Evolutionary conservation across 1,284 basidiomycete genomes (phyloP).

Genomic region (Sporisorium sorghi): DNA sequence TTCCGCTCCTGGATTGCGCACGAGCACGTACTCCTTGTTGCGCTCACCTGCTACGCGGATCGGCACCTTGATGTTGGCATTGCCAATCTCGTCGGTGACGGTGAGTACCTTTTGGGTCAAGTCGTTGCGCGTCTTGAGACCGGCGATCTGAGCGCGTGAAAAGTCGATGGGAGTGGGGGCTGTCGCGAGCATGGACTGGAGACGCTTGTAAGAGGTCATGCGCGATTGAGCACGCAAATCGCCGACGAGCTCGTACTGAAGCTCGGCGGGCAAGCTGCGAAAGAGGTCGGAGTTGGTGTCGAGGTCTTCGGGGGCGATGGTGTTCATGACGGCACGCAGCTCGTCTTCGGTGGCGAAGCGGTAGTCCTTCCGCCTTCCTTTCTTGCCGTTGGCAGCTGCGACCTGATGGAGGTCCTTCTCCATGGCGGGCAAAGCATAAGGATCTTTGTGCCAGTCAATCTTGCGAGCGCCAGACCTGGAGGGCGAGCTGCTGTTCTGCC

Average conservation of each 20-base stretch:
- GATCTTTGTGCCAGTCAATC: slow-evolving; percentile 65
- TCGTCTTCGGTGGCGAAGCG: slow-evolving; percentile 67
- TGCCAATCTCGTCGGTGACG: slow-evolving; percentile 91
- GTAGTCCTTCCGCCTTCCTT: slow-evolving; percentile 56
- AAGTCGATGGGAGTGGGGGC: slow-evolving; percentile 91
- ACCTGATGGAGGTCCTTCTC: slow-evolving; percentile 52
- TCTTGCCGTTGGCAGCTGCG: slow-evolving; percentile 38
- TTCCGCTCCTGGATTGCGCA: slow-evolving; percentile 83
- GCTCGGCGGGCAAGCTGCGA: slow-evolving; percentile 89
- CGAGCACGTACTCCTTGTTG: slow-evolving; percentile 90
- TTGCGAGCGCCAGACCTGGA: slow-evolving; percentile 65
- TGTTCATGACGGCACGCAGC: slow-evolving; percentile 61
- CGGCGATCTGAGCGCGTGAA: slow-evolving; percentile 82
- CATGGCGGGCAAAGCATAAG: slow-evolving; percentile 65
- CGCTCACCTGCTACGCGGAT: slow-evolving; percentile 93
- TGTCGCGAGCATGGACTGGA: slow-evolving; percentile 87
- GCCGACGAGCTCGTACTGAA: slow-evolving; percentile 98
- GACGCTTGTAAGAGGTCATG: slow-evolving; percentile 88
- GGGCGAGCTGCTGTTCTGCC: slow-evolving; percentile 69
- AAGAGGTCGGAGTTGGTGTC: slow-evolving; percentile 73
- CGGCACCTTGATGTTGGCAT: slow-evolving; percentile 83
- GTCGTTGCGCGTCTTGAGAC: slow-evolving; percentile 86
- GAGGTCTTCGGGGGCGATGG: slow-evolving; percentile 64
- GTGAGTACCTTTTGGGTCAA: slow-evolving; percentile 94
- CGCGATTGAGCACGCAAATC: slow-evolving; percentile 92